Percentiles rank a stretch among this genome's conserved stretches.
Conservation (phyloP, 768 basidiomycete species). For the Macrolepiota albuminosa region DNA sequence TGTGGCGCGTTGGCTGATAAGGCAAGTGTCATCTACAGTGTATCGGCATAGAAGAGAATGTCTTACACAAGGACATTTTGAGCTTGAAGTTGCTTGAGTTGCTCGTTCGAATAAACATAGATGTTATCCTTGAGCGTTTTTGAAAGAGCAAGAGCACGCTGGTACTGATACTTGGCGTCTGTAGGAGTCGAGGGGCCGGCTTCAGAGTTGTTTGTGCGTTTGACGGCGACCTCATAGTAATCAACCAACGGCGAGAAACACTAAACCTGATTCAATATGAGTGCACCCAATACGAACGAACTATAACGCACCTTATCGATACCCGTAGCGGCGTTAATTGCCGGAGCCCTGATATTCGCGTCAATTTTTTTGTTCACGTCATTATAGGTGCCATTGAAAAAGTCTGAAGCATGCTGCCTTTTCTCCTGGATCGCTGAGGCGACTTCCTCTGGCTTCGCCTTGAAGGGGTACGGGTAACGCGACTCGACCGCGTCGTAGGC, state of each 20-base stretch:
- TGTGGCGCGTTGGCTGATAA: slow-evolving; percentile 58
- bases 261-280: slow-evolving; percentile 27
- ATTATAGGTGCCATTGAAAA: slow-evolving; percentile 44
- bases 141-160: slow-evolving; percentile 66
- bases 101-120: slow-evolving; percentile 63
- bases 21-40: not conserved
- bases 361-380: slow-evolving; percentile 35
- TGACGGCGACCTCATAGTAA: slow-evolving; percentile 57
- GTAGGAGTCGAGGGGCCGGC: slow-evolving; percentile 40
- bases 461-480: slow-evolving; percentile 74
- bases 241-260: slow-evolving; percentile 73
- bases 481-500: slow-evolving; percentile 70
- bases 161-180: slow-evolving; percentile 70
- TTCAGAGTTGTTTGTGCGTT: slow-evolving; percentile 41
- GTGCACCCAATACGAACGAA: slow-evolving; percentile 7
- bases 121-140: slow-evolving; percentile 59
- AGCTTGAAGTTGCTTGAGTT: slow-evolving; percentile 62
- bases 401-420: slow-evolving; percentile 49
- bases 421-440: slow-evolving; percentile 52
- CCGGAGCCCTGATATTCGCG: slow-evolving; percentile 60
- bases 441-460: slow-evolving; percentile 69
- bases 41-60: not conserved
- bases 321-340: slow-evolving; percentile 54
- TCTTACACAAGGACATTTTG: slow-evolving; percentile 65
- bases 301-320: slow-evolving; percentile 62